Base-by-base conservation (phyloP, 176 grass and related monocot species). In the Carex kokanica region DNA sequence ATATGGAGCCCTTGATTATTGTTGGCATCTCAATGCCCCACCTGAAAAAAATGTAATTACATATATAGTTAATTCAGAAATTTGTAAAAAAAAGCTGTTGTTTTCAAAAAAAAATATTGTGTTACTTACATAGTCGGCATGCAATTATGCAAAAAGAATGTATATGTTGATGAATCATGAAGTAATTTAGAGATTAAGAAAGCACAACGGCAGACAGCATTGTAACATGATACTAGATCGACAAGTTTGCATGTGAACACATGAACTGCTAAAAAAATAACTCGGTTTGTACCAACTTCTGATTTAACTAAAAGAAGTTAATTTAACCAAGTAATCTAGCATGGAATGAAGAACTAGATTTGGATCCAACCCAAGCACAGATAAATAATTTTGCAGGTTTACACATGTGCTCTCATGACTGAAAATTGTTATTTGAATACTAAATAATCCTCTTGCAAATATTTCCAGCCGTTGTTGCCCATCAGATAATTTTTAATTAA, bases 21-120 rank as follows among this genome's bases (percentile, higher is more conserved):
- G 92, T 85, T 21, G 95, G 95, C 95, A 98, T 98, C 84, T 94
- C 87, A 57, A 98, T 94, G 32, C 94, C 91, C 84, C 87, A 98
- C 83, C 95, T 98, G 86, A 84, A 89, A 74, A 47, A 49, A 49
- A 49, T 49, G 25, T 80, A 85, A 53, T 72, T 67, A 23, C 15
- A 49, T 49, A 49, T 12, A 49, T 49, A 9, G 8, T 64, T 82
- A 64, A 67, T 64, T 67, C n/a, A 49, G 16, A 82, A 51, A 49
- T 15, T 65, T 43, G 14, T 60, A 13, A 71, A 2, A 49, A 17
- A 7, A 61, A 29, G 20, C 5, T 54, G 7, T 27, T 45, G 27
- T 75, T 75, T 47, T 10, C 43, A 16, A 54, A 2, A 24, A 5
- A 74, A 27, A 55, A 31, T 77, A 55, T 77, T 75, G 71, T 24